A percentile compares a stretch with the other conserved stretches of the same genome.
These are phyloP conservation scores for Mortierella sp. DNA, from an alignment of 371 early-diverging fungal species.

Conservation along the genomic window DNA sequence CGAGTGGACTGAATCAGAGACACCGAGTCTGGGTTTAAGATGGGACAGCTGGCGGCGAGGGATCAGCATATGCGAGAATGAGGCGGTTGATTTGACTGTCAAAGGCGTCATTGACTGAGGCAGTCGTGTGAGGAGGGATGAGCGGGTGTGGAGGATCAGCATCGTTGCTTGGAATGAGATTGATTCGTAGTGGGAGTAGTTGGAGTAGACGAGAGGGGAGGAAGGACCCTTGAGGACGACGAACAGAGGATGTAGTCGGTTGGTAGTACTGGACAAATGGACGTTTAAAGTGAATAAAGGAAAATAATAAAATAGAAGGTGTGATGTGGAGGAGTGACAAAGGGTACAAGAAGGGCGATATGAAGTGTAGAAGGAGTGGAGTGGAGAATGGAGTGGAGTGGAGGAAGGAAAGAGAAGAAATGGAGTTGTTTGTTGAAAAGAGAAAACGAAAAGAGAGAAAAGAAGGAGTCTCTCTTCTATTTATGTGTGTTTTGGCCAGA, in stretches of 20 bases:
- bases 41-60: slow-evolving; percentile 1
- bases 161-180: background rate
- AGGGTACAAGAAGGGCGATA: background rate
- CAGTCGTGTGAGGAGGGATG: slow-evolving; percentile 14
- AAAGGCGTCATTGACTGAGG: background rate
- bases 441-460: background rate
- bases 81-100: background rate
- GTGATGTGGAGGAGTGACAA: background rate
- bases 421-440: background rate
- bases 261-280: background rate
- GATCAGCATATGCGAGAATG: slow-evolving; percentile 9
- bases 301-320: background rate
- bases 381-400: background rate
- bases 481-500: background rate
- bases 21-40: slow-evolving; percentile 27
- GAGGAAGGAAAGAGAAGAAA: background rate
- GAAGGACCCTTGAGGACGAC: background rate
- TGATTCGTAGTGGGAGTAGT: background rate
- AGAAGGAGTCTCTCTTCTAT: background rate
- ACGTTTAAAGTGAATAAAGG: background rate
- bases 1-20: slow-evolving; percentile 19
- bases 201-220: background rate
- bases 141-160: slow-evolving; percentile 3
- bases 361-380: background rate
- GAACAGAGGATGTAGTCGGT: background rate